Evolutionary conservation across 208 protist species (phyloP), one percentile per base, ranked within the genome.

Genomic region (Crithidia bombi): DNA sequence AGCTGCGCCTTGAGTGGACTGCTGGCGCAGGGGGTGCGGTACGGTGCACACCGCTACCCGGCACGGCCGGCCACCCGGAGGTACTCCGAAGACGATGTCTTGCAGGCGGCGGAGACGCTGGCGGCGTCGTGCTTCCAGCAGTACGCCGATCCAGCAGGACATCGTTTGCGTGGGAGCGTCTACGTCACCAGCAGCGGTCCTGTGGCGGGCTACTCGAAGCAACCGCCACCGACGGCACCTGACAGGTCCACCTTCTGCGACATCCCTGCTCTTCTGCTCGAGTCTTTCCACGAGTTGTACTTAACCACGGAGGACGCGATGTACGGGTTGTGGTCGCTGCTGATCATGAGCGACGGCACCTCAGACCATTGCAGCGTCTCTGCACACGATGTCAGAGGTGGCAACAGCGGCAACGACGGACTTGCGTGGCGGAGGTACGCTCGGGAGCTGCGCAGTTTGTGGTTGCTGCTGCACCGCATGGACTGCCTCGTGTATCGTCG

Each of bases 101-200:
- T 86, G 50, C 65, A 77, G 50, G 75, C 69, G 5, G 78, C 82
- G 17, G 82, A 87, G 73, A 73, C 82, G 12, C 58, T 87, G 25
- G 75, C 78, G n/a, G 56, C 75, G 26, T 79, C 78, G 54, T 87
- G 82, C 38, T 67, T 79, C 19, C 72, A 69, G 30, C 49, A 79
- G 59, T 83, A 79, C 57, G 65, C 65, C 38, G 57, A 79, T 21
- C 49, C 67, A 7, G 56, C 30, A 0, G 62, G 61, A 5, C 43
- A 32, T 9, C 30, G 69, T 21, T 57, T 80, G 52, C 61, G 61
- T 47, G 28, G 39, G 4, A 43, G 63, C 12, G 38, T 71, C 21
- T 70, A 77, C 64, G 51, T 71, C 35, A 73, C 64, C 25, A 38
- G 47, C 55, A 39, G 49, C 43, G 69, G 65, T 3, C 30, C 21